Percentiles rank a stretch among this genome's conserved stretches.
These are phyloP conservation scores for Gleditsia sinensis DNA, from an alignment of 306 rosid genomes.

Conservation along the genomic window DNA sequence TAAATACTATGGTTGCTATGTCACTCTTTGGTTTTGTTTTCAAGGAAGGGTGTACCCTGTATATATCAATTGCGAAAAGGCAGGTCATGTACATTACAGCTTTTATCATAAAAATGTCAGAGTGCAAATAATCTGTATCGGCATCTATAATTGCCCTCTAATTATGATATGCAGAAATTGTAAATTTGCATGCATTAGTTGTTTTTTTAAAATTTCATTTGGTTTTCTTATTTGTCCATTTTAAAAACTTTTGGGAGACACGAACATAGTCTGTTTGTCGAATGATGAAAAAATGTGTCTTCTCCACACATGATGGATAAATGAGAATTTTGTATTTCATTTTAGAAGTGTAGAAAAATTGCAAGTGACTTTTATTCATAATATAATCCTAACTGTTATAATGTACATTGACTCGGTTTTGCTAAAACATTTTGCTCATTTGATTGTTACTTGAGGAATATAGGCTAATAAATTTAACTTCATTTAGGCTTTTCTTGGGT, in stretches of 20 bases:
- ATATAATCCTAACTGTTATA: background rate
- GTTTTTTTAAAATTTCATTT: background rate
- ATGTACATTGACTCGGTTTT: background rate
- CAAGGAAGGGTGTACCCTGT: conserved; percentile 51
- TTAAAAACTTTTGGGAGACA: background rate
- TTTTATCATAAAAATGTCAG: background rate
- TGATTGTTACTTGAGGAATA: background rate
- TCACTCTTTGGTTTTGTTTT: conserved; percentile 6
- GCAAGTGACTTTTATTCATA: background rate
- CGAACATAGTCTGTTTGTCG: background rate
- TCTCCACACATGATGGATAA: background rate
- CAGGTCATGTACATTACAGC: background rate
- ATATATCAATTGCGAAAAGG: background rate
- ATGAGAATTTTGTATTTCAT: background rate
- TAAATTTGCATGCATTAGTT: background rate
- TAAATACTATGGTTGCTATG: conserved; percentile 12
- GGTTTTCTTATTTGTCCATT: background rate
- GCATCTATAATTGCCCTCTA: background rate
- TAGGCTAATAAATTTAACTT: background rate
- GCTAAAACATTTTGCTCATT: background rate
- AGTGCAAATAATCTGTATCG: background rate
- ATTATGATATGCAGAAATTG: background rate
- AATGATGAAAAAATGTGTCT: background rate
- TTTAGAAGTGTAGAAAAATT: background rate
- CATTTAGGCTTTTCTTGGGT: background rate